Conservation (phyloP, 495 filamentous ascomycete species). For the Hypoxylon crocopeplum region DNA sequence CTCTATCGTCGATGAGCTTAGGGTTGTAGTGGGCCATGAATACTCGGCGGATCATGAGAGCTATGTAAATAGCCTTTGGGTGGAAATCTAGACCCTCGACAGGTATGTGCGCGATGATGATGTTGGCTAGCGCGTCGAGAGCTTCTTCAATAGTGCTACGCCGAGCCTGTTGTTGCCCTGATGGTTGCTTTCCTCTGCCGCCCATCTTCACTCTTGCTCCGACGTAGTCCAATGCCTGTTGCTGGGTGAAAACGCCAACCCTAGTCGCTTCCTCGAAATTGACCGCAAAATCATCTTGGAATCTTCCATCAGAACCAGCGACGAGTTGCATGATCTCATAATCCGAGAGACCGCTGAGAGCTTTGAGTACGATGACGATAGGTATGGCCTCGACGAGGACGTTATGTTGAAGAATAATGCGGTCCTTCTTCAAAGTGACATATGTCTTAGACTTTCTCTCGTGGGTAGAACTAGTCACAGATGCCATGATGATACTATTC, state of each 20-base stretch:
- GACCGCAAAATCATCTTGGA: conserved; percentile 91
- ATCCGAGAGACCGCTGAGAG: conserved; percentile 91
- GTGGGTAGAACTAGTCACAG: conserved; percentile 97
- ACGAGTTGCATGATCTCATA: conserved; percentile 91
- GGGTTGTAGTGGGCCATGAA: conserved; percentile 91
- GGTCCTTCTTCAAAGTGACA: conserved; percentile 88
- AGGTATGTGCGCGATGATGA: conserved; percentile 93
- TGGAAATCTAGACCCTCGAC: conserved; percentile 89
- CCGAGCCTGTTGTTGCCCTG: conserved; percentile 47
- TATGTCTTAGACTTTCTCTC: conserved; percentile 98
- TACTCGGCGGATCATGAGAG: conserved; percentile 93
- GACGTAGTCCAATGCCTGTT: conserved; percentile 92
- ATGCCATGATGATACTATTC: conserved; percentile 91
- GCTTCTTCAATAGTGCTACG: conserved; percentile 85
- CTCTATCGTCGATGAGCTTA: conserved; percentile 89
- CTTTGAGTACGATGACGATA: conserved; percentile 89
- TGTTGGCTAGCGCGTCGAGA: conserved; percentile 85
- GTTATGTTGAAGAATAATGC: conserved; percentile 89
- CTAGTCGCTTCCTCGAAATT: conserved; percentile 93
- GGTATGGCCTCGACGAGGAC: conserved; percentile 90
- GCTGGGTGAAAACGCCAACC: conserved; percentile 83
- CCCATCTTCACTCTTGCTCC: conserved; percentile 85
- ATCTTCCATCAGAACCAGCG: conserved; percentile 79
- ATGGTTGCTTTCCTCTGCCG: conserved; percentile 59
- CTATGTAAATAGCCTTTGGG: conserved; percentile 93